phyloP scores from a whole-genome alignment of 495 filamentous ascomycete genomes.

The Aspergillus leporis region DNA sequence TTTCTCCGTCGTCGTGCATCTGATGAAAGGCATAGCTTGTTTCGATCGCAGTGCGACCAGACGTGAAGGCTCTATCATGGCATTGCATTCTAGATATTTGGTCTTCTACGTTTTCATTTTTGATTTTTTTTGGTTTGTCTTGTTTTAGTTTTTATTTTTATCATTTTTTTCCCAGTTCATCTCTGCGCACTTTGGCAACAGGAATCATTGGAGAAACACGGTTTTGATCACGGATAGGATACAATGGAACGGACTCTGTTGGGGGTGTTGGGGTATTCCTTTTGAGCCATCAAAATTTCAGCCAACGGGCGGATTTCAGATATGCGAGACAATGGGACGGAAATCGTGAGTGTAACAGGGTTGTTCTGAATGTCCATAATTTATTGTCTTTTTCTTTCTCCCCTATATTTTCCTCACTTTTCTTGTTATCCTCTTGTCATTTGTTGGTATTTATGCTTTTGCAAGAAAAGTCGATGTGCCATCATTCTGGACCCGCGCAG shows the following conservation, averaged over 20 bases:
- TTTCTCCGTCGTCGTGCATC: slow-evolving; percentile 25
- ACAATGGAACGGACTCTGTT: slow-evolving; percentile 47
- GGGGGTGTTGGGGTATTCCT: slow-evolving; percentile 50
- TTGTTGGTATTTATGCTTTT: slow-evolving; percentile 16
- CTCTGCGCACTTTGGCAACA: slow-evolving; percentile 44
- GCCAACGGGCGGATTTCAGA: slow-evolving; percentile 22
- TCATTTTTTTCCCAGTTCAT: slow-evolving; percentile 36
- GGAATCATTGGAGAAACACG: slow-evolving; percentile 50
- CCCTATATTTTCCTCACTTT: slow-evolving; percentile 14
- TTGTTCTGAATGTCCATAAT: slow-evolving; percentile 44
- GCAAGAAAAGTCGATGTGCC: slow-evolving; percentile 19
- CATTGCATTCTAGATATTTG: slow-evolving; percentile 50
- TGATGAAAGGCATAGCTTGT: slow-evolving; percentile 15
- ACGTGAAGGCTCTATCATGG: slow-evolving; percentile 33
- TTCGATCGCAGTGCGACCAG: slow-evolving; percentile 28
- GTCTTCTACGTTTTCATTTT: neutral
- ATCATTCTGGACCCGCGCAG: slow-evolving; percentile 19
- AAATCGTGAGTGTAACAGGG: slow-evolving; percentile 40
- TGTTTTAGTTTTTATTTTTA: slow-evolving; percentile 13
- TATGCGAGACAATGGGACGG: slow-evolving; percentile 25
- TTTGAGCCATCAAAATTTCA: slow-evolving; percentile 39
- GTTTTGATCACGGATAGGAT: slow-evolving; percentile 50
- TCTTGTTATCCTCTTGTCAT: slow-evolving; percentile 5
- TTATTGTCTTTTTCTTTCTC: slow-evolving; percentile 11
- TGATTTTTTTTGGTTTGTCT: neutral